A percentile compares a stretch with the other conserved stretches of the same genome.
Conservation (phyloP, 345 rosid genomes). For the Jatropha curcas region DNA sequence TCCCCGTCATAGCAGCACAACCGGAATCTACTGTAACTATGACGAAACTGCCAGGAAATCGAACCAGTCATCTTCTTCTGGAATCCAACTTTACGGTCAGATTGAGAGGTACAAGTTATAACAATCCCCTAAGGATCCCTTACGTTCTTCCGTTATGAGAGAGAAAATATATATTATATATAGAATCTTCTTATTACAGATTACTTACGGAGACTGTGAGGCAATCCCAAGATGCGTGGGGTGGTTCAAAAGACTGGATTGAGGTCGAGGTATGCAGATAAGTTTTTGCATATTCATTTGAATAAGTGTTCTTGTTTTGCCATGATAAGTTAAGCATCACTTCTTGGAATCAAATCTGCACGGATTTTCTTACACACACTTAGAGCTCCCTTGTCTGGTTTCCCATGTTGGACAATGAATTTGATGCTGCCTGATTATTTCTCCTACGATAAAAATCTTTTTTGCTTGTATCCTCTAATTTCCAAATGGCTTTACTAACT, state of each 20-base stretch:
- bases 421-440: too few relatives aligned
- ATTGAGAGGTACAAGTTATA: constrained; percentile 67
- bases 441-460: too few relatives aligned
- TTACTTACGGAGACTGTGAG: constrained; percentile 78
- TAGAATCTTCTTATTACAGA: constrained; percentile 44
- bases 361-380: too few relatives aligned
- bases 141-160: background rate
- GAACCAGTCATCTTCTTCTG: constrained; percentile 38
- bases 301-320: background rate
- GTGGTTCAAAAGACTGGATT: constrained; percentile 66
- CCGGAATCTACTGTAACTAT: constrained; percentile 39
- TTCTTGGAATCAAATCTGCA: too few relatives aligned
- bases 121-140: background rate
- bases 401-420: background rate
- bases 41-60: constrained; percentile 39
- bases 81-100: constrained; percentile 73
- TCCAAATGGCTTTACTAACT: too few relatives aligned
- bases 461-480: too few relatives aligned
- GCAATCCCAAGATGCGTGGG: constrained; percentile 72
- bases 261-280: constrained; percentile 88
- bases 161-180: too few relatives aligned
- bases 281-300: background rate
- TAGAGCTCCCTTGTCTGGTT: too few relatives aligned
- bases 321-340: too few relatives aligned
- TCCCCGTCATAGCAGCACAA: constrained; percentile 8